phyloP scores from a whole-genome alignment of 108 stramenopile genomes.

The Skeletonema menzelii region DNA sequence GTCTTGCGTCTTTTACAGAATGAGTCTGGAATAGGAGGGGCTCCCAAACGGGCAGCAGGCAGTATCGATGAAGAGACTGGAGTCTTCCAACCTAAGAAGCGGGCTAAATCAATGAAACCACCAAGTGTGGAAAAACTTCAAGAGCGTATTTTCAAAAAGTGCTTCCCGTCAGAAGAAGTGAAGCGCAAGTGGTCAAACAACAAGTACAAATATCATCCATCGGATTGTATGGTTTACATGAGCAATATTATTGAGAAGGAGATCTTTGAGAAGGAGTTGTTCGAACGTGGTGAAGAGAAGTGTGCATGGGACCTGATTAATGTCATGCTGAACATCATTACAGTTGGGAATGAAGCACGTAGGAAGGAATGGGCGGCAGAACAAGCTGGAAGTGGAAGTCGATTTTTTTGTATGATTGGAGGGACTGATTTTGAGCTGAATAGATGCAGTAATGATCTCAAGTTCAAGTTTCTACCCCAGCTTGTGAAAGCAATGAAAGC shows the following conservation, averaged over 20 bases:
- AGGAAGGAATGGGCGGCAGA: conserved; percentile 5
- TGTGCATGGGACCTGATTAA: conserved; percentile 16
- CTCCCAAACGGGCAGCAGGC: conserved; percentile 10
- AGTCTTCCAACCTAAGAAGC: conserved; percentile 11
- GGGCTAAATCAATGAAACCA: conserved; percentile 17
- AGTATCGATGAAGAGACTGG: conserved; percentile 12
- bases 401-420: neutral
- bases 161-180: conserved; percentile 5
- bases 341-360: conserved; percentile 1
- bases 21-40: conserved; percentile 3
- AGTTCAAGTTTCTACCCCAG: neutral
- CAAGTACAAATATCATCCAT: conserved; percentile 18
- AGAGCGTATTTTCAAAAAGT: conserved; percentile 22
- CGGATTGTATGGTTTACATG: conserved; percentile 7
- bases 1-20: conserved; percentile 21
- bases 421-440: conserved; percentile 2
- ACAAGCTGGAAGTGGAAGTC: neutral
- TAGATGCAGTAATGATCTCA: neutral
- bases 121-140: conserved; percentile 10
- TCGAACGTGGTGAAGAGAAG: conserved; percentile 15
- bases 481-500: conserved; percentile 5
- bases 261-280: conserved; percentile 24
- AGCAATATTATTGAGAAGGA: conserved; percentile 13
- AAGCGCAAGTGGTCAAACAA: conserved; percentile 16
- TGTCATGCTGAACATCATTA: neutral